Percentiles rank a stretch among this genome's conserved stretches.
Conservation (phyloP, 768 basidiomycete species). For the Russula lepida region DNA sequence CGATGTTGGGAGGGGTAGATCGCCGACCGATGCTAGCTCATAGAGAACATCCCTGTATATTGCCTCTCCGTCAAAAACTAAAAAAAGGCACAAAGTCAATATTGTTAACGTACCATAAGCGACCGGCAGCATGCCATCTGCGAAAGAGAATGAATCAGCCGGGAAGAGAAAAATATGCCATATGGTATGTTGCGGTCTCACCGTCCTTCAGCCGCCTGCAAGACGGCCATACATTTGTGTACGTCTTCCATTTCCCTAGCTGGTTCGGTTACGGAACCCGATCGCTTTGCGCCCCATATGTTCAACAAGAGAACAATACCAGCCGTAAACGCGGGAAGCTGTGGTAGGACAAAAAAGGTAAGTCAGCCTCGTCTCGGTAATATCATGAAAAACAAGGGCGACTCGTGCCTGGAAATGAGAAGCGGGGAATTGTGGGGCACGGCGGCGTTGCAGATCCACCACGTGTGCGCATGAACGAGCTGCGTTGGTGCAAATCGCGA, state of each 20-base stretch:
- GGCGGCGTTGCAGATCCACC: conserved; percentile 30
- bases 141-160: neutral
- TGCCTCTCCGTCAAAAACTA: neutral
- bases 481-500: conserved; percentile 45
- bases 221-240: conserved; percentile 21
- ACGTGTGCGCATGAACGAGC: conserved; percentile 39
- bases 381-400: neutral
- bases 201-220: conserved; percentile 16
- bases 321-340: conserved; percentile 31
- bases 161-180: neutral
- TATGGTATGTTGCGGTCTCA: neutral
- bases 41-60: conserved; percentile 60
- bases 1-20: conserved; percentile 54
- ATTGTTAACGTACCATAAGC: conserved; percentile 35
- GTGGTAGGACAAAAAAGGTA: conserved; percentile 1
- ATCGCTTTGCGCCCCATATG: conserved; percentile 34
- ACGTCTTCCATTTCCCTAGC: conserved; percentile 21
- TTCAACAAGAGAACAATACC: conserved; percentile 37
- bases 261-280: conserved; percentile 11
- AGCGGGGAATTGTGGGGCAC: conserved; percentile 19
- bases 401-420: conserved; percentile 16
- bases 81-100: neutral
- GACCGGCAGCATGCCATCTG: conserved; percentile 43
- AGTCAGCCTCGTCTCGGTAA: conserved; percentile 5
- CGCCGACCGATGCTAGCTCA: conserved; percentile 63